Evolutionary conservation across 2,329 filamentous ascomycete species (phyloP), one percentile per base, ranked within the genome.

Genomic region (Didymosphaeria variabile): DNA sequence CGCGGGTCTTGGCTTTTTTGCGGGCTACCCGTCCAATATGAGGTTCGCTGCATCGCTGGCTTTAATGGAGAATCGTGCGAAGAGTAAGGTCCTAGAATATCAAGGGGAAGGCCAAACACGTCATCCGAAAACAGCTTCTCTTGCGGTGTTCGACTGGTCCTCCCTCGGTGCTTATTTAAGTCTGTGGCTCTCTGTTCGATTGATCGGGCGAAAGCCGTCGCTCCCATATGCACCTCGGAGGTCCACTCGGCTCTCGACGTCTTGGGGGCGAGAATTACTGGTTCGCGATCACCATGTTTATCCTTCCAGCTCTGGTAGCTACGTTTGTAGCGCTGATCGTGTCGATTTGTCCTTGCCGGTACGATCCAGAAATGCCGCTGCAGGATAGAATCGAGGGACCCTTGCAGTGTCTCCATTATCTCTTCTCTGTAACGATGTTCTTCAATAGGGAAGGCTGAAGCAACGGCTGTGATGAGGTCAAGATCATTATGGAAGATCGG

Each of bases 261-360:
- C 13, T 36, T 51, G 9, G 49, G 32, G 6, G 31, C 31, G 5
- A 51, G 49, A 10, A 51, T 51, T 2, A 51, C 4, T 12, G 49
- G 49, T 23, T 38, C 49, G 17, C 7, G 49, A 32, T 34, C 19
- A 21, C 12, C n/a, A 36, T 51, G 31, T 2, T 34, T 17, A 17
- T 36, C 7, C 32, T 51, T 51, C 49, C 49, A 51, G 31, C 32
- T 38, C 31, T 51, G 49, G n/a, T 51, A 51, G 9, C 13, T 38
- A n/a, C 49, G 49, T n/a, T 51, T 51, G 32, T 51, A 51, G 17
- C 49, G 38, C 21, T 51, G 32, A 31, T 51, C 49, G 17, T 36
- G 49, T 21, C 49, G 49, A 13, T 51, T 51, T 12, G 49, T 51
- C n/a, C 49, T 31, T 12, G 49, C 32, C 8, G 32, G 31, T 34